phyloP scores from a whole-genome alignment of 768 basidiomycete genomes.

The Boletus bicolor region DNA sequence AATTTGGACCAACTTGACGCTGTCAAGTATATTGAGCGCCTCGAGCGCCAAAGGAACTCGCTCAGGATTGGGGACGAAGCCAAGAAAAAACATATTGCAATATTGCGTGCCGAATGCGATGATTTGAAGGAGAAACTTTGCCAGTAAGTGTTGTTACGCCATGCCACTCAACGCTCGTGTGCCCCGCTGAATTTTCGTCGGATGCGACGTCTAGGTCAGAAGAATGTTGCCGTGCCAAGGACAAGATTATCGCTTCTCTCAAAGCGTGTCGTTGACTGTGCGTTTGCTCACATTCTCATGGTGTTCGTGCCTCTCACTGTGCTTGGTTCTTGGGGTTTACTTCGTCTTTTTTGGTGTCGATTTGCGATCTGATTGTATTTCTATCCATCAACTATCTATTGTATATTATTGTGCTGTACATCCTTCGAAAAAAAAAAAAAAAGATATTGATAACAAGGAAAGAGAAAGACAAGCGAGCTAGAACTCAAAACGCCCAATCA shows the following conservation, averaged over 20 bases:
- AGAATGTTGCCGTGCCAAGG: slow-evolving; percentile 1
- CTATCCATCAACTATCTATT: not conserved
- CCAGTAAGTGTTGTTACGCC: not conserved
- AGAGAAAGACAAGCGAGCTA: no score
- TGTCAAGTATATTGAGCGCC: slow-evolving; percentile 32
- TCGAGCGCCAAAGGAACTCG: slow-evolving; percentile 39
- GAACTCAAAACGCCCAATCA: no score
- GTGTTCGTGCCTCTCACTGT: not conserved
- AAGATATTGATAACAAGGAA: not conserved
- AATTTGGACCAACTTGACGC: slow-evolving; percentile 15
- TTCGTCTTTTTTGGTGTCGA: not conserved
- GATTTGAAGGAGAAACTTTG: not conserved
- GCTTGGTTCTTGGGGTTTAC: not conserved
- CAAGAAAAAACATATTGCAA: slow-evolving; percentile 28
- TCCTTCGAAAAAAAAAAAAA: not conserved
- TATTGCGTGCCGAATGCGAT: slow-evolving; percentile 6
- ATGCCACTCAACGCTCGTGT: not conserved
- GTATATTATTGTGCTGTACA: not conserved
- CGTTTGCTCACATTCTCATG: not conserved
- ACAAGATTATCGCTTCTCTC: not conserved
- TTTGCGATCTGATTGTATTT: no score
- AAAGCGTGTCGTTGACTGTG: not conserved
- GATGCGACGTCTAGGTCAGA: not conserved
- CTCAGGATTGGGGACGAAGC: slow-evolving; percentile 34
- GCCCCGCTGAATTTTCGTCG: not conserved